phyloP scores from a whole-genome alignment of 2,329 filamentous ascomycete genomes.

The Clonostachys solani region DNA sequence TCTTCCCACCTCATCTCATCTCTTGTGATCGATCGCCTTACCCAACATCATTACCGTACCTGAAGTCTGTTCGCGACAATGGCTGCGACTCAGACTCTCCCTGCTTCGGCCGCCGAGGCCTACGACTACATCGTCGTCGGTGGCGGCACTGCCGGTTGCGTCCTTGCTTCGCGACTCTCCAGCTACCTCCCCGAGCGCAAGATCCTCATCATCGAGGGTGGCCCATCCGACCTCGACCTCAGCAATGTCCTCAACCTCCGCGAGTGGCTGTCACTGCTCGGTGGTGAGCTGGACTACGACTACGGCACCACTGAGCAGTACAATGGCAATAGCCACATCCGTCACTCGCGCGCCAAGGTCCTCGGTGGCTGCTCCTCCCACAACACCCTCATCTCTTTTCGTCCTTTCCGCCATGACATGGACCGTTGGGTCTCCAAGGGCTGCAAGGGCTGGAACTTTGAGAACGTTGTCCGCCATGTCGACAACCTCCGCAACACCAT shows the following conservation, averaged over 20 bases:
- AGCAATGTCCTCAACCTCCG: conserved; percentile 82
- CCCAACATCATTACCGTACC: background rate
- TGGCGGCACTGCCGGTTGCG: conserved; percentile 82
- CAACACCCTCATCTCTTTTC: conserved; percentile 91
- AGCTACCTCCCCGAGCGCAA: conserved; percentile 80
- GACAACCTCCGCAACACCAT: conserved; percentile 87
- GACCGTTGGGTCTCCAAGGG: conserved; percentile 79
- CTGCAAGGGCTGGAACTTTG: conserved; percentile 82
- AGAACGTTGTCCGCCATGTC: conserved; percentile 75
- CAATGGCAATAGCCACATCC: conserved; percentile 86
- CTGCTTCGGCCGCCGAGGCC: conserved; percentile 57
- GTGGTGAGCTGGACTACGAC: conserved; percentile 87
- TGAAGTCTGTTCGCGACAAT: conserved; percentile 29
- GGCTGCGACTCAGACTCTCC: conserved; percentile 68
- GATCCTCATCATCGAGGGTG: conserved; percentile 81
- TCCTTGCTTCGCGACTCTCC: conserved; percentile 74
- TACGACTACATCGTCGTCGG: conserved; percentile 86
- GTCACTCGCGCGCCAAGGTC: conserved; percentile 88
- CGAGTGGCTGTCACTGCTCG: conserved; percentile 81
- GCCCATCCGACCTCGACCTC: conserved; percentile 85
- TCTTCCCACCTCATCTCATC: background rate
- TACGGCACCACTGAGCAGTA: conserved; percentile 88
- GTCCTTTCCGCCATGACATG: conserved; percentile 85
- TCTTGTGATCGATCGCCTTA: background rate
- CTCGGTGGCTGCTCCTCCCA: conserved; percentile 90